Evolutionary conservation across 2,329 filamentous ascomycete species (phyloP).

Genomic region (Amylocarpus encephaloides): DNA sequence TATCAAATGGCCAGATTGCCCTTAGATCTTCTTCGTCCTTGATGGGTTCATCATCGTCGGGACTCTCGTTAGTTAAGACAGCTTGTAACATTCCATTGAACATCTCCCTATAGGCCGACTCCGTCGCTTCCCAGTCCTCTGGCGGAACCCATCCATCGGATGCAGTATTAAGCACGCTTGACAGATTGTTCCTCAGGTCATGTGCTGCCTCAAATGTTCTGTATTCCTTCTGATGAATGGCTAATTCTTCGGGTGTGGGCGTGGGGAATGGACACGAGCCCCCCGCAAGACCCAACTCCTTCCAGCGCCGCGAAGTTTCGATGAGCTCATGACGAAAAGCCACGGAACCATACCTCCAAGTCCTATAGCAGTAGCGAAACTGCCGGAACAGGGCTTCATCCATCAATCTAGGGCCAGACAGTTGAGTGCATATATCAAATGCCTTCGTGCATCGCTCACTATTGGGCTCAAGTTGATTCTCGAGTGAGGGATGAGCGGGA

Average conservation of each 20-base stretch:
- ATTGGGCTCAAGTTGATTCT: too few species aligned
- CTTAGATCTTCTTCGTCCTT: too few species aligned
- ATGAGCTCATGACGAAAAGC: slow-evolving; percentile 36
- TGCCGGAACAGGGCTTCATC: slow-evolving; percentile 34
- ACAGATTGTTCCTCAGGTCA: slow-evolving; percentile 12
- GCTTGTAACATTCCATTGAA: too few species aligned
- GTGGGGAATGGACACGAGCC: slow-evolving; percentile 30
- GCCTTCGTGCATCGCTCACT: too few species aligned
- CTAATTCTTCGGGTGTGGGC: slow-evolving; percentile 16
- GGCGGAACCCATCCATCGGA: slow-evolving; percentile 21
- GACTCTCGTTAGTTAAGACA: too few species aligned
- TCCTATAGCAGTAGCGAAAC: slow-evolving; percentile 36
- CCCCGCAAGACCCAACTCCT: slow-evolving; percentile 34
- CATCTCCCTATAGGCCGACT: too few species aligned
- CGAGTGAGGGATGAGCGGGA: too few species aligned
- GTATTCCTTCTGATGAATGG: slow-evolving; percentile 11
- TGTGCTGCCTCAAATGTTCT: slow-evolving; percentile 17
- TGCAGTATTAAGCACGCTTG: slow-evolving; percentile 8
- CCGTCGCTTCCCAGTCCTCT: slow-evolving; percentile 24
- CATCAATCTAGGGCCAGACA: slow-evolving; percentile 30
- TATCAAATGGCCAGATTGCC: too few species aligned
- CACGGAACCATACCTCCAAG: slow-evolving; percentile 36
- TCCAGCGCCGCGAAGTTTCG: slow-evolving; percentile 33
- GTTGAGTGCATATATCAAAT: too few species aligned
- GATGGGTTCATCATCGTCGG: too few species aligned